Base-by-base conservation (phyloP, 2,329 filamentous ascomycete genomes). In the Diaporthe citriasiana region DNA sequence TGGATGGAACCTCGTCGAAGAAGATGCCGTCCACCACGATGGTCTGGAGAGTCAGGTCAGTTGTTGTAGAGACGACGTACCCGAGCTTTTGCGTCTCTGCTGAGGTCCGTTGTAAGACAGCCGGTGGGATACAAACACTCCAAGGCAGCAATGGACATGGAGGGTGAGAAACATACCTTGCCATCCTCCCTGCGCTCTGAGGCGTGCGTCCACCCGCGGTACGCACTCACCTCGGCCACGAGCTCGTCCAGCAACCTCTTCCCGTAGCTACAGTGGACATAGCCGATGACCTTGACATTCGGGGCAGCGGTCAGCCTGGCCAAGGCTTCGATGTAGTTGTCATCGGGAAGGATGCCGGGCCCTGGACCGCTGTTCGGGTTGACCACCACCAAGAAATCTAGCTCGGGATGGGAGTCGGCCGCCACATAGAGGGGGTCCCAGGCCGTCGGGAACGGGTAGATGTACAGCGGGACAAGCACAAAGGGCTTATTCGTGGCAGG, bases 21-120 rank as follows among this genome's bases (percentile, higher is more conserved):
- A 88, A 87, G 76, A 88, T 86, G 68, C 85, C 86, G 70, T 82
- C 81, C 77, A 88, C 80, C 30, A 82, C 79, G 68, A 88, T 78
- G 53, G 80, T 79, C 74, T 75, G 27, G 33, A 47, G 42, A 33
- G 8, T 15, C 10, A 25, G 17, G 40, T 73, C 33, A 73, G 63
- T 25, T 22, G 12, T 4, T 57, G 53, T 30, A 40, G 33, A 53
- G 6, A 27, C 47, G 9, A 27, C 10, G 45, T 40, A 27, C 15
- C n/a, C 30, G 35, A 40, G 33, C 30, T 22, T 66, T 22, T 27
- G 42, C 30, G 19, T 27, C 57, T 3, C 4, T 33, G n/a, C 30
- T 9, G 55, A 35, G 19, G 55, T 1, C 59, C 17, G 9, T 45
- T 40, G 33, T 45, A 40, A 63, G 59, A 63, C 59, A 63, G 15